Conservation (phyloP, 805 yeast genomes). For the Naumovozyma castellii region DNA sequence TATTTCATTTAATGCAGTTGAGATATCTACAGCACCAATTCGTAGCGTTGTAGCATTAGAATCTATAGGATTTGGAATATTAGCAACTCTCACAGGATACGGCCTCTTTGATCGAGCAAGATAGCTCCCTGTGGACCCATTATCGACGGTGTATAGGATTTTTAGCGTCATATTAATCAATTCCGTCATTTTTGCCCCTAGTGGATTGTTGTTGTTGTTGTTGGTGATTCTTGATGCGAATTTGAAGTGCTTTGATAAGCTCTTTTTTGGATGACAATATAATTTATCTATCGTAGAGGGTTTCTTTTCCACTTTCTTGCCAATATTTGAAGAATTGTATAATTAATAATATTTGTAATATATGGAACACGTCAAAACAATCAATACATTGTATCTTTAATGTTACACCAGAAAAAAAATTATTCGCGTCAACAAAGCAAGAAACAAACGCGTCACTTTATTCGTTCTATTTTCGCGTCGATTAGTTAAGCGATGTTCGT, state of each 20-base stretch:
- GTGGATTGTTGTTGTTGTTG: background rate
- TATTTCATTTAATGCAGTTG: conserved; percentile 23
- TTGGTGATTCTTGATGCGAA: too few species aligned
- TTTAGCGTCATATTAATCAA: conserved; percentile 25
- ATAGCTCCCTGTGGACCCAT: conserved; percentile 21
- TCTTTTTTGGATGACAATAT: too few species aligned
- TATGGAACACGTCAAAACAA: background rate
- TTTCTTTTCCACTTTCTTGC: too few species aligned
- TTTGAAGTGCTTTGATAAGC: too few species aligned
- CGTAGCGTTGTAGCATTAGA: conserved; percentile 11
- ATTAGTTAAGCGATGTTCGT: too few species aligned
- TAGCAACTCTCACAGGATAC: conserved; percentile 20
- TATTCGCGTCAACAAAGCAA: background rate
- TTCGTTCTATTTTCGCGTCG: background rate
- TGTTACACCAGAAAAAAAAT: background rate
- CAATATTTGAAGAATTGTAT: background rate
- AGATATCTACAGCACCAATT: conserved; percentile 25
- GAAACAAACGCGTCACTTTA: too few species aligned
- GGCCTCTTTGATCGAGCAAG: conserved; percentile 26
- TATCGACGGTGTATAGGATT: conserved; percentile 27
- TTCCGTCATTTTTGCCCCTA: conserved; percentile 12
- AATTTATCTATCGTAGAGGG: too few species aligned
- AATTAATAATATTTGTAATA: too few species aligned
- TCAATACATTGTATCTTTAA: background rate
- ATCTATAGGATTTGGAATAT: conserved; percentile 17